Percentiles rank a stretch among this genome's conserved stretches.
Conservation (phyloP, 306 rosid genomes). For the Corylus avellana region DNA sequence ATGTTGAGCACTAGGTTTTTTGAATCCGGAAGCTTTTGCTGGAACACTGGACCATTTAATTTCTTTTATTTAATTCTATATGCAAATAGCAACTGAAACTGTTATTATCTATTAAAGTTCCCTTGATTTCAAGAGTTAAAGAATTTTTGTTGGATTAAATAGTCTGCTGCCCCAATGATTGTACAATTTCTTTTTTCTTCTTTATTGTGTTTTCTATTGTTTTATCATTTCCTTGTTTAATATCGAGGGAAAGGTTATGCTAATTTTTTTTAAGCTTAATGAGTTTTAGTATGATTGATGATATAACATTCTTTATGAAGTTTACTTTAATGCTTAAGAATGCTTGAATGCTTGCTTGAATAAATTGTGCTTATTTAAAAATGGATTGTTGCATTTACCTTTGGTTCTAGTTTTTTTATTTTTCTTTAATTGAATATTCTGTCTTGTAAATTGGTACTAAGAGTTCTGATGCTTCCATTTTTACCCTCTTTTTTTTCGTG, state of each 20-base stretch:
- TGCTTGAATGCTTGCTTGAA: background rate
- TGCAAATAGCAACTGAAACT: background rate
- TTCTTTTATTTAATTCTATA: background rate
- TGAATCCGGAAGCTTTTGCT: background rate
- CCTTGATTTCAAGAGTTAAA: background rate
- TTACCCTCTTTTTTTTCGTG: slow-evolving; percentile 4
- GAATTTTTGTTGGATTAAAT: background rate
- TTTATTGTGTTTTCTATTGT: too few species aligned
- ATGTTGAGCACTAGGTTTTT: background rate
- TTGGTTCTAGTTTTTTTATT: slow-evolving; percentile 10
- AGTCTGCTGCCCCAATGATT: too few species aligned
- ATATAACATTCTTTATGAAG: background rate
- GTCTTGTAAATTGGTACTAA: background rate
- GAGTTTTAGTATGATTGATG: slow-evolving; percentile 10
- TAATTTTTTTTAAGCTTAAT: background rate
- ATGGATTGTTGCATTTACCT: background rate
- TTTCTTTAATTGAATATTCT: slow-evolving; percentile 9
- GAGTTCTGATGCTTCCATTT: slow-evolving; percentile 16
- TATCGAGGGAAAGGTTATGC: slow-evolving; percentile 1
- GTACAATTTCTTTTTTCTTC: too few species aligned
- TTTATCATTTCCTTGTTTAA: background rate
- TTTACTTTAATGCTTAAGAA: background rate
- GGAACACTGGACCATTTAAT: background rate
- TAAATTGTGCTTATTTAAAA: background rate
- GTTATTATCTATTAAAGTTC: background rate